Evolutionary conservation across 2,329 filamentous ascomycete genomes (phyloP).

Genomic region (Zymoseptoria crescenta): DNA sequence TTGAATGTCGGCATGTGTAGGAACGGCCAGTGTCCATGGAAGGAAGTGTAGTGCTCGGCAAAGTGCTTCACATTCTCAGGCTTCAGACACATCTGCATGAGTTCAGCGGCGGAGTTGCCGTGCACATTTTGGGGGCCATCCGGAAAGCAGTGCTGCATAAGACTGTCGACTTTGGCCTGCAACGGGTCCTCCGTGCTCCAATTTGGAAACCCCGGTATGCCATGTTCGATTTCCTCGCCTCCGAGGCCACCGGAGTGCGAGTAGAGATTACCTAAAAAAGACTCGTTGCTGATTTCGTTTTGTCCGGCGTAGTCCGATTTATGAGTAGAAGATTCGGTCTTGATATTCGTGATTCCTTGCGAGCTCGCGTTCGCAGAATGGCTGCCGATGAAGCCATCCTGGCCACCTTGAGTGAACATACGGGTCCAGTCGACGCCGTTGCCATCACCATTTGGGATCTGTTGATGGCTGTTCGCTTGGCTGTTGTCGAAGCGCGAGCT

Average conservation of each 20-base stretch:
- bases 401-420: constrained; percentile 38
- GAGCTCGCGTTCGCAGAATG: constrained; percentile 39
- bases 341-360: constrained; percentile 30
- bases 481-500: constrained; percentile 32
- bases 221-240: constrained; percentile 29
- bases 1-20: constrained; percentile 66
- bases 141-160: constrained; percentile 47
- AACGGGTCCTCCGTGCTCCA: constrained; percentile 41
- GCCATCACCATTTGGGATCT: constrained; percentile 24
- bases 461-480: constrained; percentile 26
- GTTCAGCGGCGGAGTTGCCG: constrained; percentile 42
- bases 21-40: constrained; percentile 65
- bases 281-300: constrained; percentile 39
- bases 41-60: constrained; percentile 63
- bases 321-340: constrained; percentile 36
- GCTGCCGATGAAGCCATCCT: constrained; percentile 40
- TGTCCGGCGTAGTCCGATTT: constrained; percentile 30
- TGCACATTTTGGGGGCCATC: constrained; percentile 48
- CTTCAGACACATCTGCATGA: constrained; percentile 49
- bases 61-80: constrained; percentile 63
- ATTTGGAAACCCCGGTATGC: constrained; percentile 31
- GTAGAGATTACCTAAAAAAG: constrained; percentile 44
- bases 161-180: constrained; percentile 38
- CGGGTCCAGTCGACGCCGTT: constrained; percentile 37
- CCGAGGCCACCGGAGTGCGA: constrained; percentile 37